phyloP scores from a whole-genome alignment of 2,329 filamentous ascomycete genomes.

The Uncinocarpus reesii region DNA sequence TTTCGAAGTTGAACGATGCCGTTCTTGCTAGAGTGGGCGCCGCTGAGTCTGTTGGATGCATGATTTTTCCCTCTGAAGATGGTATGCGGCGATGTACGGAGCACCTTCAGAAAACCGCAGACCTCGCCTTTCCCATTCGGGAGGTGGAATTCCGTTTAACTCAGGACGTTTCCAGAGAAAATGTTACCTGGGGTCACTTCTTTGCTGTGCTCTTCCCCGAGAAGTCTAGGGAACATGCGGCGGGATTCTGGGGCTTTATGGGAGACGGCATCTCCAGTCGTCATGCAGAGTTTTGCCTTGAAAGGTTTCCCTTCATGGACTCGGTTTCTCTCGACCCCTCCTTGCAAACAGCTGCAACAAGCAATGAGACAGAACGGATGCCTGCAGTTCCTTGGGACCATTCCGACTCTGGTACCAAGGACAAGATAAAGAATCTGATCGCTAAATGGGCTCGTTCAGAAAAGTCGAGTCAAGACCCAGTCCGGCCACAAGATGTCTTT shows the following conservation, averaged over 20 bases:
- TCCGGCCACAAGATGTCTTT: slow-evolving; percentile 4
- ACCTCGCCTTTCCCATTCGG: neutral
- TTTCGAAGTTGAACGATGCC: neutral
- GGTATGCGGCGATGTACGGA: neutral
- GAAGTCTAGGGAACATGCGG: neutral
- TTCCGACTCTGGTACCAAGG: neutral
- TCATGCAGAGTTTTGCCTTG: slow-evolving; percentile 7
- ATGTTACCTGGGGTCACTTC: slow-evolving; percentile 1
- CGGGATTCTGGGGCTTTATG: neutral
- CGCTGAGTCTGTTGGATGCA: neutral
- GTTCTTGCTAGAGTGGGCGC: neutral
- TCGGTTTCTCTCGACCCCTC: neutral
- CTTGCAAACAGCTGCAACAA: neutral
- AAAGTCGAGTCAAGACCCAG: neutral
- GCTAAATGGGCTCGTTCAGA: slow-evolving; percentile 3
- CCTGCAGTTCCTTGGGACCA: neutral
- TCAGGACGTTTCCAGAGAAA: neutral
- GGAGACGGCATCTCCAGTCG: slow-evolving; percentile 10
- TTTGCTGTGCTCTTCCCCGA: neutral
- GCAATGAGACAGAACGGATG: neutral
- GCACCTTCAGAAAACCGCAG: neutral
- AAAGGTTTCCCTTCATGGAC: slow-evolving; percentile 1
- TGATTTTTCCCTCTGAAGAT: slow-evolving; percentile 1
- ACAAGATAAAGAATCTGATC: slow-evolving; percentile 1
- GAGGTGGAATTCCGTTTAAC: neutral